Conservation (phyloP, 78 protist genomes). For the Dictyostelium purpureum region DNA sequence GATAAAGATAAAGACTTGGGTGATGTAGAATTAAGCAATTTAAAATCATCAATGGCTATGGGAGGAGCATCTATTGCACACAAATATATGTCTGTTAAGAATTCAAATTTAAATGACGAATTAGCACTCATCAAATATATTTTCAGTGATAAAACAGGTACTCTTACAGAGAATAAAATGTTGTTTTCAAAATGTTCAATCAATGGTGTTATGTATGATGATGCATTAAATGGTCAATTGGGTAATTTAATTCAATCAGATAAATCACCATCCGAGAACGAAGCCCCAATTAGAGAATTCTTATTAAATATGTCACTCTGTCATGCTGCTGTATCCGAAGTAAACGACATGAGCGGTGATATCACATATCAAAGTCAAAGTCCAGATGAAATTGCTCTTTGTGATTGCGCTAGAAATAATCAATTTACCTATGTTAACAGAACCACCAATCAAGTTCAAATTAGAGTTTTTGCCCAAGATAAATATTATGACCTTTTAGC, state of each 20-base stretch:
- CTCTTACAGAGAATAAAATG: constrained; percentile 78
- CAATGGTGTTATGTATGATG: neutral
- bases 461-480: constrained; percentile 48
- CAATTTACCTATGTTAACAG: neutral
- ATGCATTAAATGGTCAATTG: constrained; percentile 4
- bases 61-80: neutral
- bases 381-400: constrained; percentile 90
- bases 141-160: constrained; percentile 86
- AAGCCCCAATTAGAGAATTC: constrained; percentile 3
- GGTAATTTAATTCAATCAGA: neutral
- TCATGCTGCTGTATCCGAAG: neutral
- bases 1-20: neutral
- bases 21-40: neutral
- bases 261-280: neutral
- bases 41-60: neutral
- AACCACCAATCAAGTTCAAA: neutral
- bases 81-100: constrained; percentile 43
- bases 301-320: constrained; percentile 1
- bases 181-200: constrained; percentile 54
- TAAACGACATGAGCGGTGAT: neutral
- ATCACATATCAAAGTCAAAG: constrained; percentile 48
- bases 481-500: constrained; percentile 22
- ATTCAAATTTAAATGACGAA: constrained; percentile 80
- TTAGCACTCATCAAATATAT: constrained; percentile 72
- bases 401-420: constrained; percentile 74